Base-by-base conservation (phyloP, 129 eudicot species). In the Tanacetum coccineum region DNA sequence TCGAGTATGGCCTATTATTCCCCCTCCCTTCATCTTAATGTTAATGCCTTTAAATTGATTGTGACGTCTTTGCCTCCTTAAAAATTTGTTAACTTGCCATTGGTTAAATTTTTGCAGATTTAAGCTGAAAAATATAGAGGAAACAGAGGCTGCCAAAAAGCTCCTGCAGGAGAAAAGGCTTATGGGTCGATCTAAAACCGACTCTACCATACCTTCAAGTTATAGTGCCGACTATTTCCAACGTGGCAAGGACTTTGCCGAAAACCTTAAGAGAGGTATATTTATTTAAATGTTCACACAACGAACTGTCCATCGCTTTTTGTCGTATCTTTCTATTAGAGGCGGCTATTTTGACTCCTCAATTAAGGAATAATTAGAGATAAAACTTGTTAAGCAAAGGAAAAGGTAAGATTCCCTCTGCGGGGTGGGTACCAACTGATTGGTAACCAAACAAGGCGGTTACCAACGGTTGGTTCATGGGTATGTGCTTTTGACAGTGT, bases 141-240 rank as follows among this genome's bases (percentile, higher is more conserved):
- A 94, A 76, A 94, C 99, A 9, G 99, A 94, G 80, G 99, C 99
- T 28, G 99, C 99, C 45, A 94, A 94, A 72, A 94, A 89, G 85
- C 88, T 89, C 42, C 76, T 94, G 28, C 99, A 94, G 76, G 99
- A 94, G 56, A 94, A 87, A 86, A 94, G 90, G 83, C 88, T 82
- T 18, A 79, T 76, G 73, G 99, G 97, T 50, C 80, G 86, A 57
- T 39, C 87, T 32, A 94, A 84, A 83, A 82, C 82, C 1, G 92
- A 89, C 44, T 84, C 97, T 13, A 70, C 74, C 78, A 75, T 83
- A 59, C 91, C 99, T 42, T 84, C 97, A 76, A 94, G 93, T 72
- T 87, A 79, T 70, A 89, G 88, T 80, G 95, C 98, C 17, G 98
- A 93, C 68, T 93, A 88, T 76, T 86, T 80, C 77, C 98, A 93